These are phyloP conservation scores for Secale cereale DNA, from an alignment of 176 grass and related monocot genomes.

Conservation along the genomic window DNA sequence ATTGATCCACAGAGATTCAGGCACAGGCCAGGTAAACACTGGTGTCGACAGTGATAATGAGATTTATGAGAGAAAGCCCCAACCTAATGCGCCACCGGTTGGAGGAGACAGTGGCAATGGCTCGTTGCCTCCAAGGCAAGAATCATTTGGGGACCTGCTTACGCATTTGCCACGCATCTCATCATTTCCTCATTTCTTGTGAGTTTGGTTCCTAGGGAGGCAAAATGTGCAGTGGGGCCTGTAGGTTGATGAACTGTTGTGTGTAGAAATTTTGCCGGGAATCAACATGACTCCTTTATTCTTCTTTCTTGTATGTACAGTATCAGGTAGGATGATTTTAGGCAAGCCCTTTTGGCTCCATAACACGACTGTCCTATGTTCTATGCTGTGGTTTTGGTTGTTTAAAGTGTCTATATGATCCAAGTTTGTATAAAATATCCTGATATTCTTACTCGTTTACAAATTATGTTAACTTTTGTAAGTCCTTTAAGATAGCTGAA, in stretches of 20 bases:
- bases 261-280: not conserved
- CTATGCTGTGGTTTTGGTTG: not conserved
- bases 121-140: conserved; percentile 31
- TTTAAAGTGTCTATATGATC: not conserved
- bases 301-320: conserved; percentile 6
- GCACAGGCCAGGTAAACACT: not conserved
- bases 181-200: conserved; percentile 67
- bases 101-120: not conserved
- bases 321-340: not conserved
- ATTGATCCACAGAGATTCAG: conserved; percentile 55
- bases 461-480: no score
- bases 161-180: conserved; percentile 57
- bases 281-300: not conserved
- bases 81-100: not conserved
- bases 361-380: not conserved
- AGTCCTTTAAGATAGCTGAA: no score
- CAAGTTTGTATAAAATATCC: not conserved
- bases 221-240: not conserved
- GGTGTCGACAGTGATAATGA: not conserved
- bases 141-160: conserved; percentile 57
- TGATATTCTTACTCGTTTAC: not conserved
- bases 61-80: conserved; percentile 14
- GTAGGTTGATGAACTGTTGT: not conserved
- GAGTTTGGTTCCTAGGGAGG: not conserved
- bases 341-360: not conserved